Evolutionary conservation across 371 early-diverging fungal species (phyloP).

Genomic region (Mucor plumbeus): DNA sequence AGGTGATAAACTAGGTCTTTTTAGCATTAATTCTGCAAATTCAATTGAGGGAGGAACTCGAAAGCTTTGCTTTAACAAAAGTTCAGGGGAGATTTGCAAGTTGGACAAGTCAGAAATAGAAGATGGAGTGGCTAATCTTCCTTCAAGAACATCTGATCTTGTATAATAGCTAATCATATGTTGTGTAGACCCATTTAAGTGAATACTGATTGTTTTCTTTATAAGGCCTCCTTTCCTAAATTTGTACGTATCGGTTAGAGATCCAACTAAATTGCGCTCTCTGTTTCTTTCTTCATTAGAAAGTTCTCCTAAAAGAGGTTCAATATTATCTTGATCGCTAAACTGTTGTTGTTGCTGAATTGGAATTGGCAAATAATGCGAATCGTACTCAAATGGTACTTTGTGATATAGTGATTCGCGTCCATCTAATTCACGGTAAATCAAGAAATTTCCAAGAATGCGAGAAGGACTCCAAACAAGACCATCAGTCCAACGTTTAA

Average conservation of each 20-base stretch:
- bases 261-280: constrained; percentile 66
- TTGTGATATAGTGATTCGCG: constrained; percentile 31
- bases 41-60: constrained; percentile 55
- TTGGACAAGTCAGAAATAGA: constrained; percentile 51
- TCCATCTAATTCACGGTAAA: constrained; percentile 77
- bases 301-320: neutral
- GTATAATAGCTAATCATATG: constrained; percentile 88
- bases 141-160: constrained; percentile 69
- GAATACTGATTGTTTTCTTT: constrained; percentile 85
- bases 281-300: constrained; percentile 48
- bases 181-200: constrained; percentile 73
- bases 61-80: constrained; percentile 61
- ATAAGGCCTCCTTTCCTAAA: constrained; percentile 82
- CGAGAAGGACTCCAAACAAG: constrained; percentile 86
- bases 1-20: constrained; percentile 23
- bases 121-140: constrained; percentile 59
- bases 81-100: constrained; percentile 57
- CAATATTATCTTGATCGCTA: neutral
- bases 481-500: constrained; percentile 92
- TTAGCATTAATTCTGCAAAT: constrained; percentile 22
- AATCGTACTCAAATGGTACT: neutral
- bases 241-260: constrained; percentile 64
- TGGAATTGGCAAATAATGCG: neutral
- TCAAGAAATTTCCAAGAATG: constrained; percentile 77
- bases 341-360: neutral